Evolutionary conservation across 106 monocot species (phyloP).

Genomic region (Phalaenopsis equestris): DNA sequence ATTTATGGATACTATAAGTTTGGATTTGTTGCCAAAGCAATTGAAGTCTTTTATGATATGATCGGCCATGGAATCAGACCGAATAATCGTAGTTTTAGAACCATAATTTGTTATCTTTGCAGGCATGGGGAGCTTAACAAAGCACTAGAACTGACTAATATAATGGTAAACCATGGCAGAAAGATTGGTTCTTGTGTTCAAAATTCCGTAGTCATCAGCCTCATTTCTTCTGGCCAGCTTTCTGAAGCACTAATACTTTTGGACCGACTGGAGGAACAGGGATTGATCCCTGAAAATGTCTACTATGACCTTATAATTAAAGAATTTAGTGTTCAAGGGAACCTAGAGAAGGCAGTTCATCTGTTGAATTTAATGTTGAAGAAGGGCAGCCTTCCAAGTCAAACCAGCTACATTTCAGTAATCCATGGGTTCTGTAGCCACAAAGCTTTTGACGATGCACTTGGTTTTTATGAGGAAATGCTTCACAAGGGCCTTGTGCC

Average conservation of each 20-base stretch:
- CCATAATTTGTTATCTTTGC: slow-evolving; percentile 45
- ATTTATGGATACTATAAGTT: slow-evolving; percentile 63
- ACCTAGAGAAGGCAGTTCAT: slow-evolving; percentile 41
- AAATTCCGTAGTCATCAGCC: slow-evolving; percentile 26
- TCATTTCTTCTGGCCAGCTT: slow-evolving; percentile 33
- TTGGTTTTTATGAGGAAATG: slow-evolving; percentile 82
- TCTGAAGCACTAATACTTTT: slow-evolving; percentile 48
- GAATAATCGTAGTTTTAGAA: slow-evolving; percentile 58
- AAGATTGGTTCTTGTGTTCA: slow-evolving; percentile 45
- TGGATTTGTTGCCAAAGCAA: slow-evolving; percentile 36
- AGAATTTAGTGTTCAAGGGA: slow-evolving; percentile 41
- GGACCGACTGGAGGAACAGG: slow-evolving; percentile 22
- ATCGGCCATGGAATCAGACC: slow-evolving; percentile 42
- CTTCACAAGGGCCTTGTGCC: slow-evolving; percentile 33
- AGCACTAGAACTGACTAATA: slow-evolving; percentile 48
- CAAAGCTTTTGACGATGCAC: slow-evolving; percentile 61
- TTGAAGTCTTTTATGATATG: slow-evolving; percentile 42
- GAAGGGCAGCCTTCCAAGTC: slow-evolving; percentile 55
- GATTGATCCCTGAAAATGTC: slow-evolving; percentile 13
- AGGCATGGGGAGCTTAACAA: slow-evolving; percentile 28
- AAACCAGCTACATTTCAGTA: slow-evolving; percentile 57
- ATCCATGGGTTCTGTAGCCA: slow-evolving; percentile 31
- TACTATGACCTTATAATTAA: slow-evolving; percentile 50
- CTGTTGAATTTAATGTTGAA: slow-evolving; percentile 77
- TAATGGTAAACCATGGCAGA: slow-evolving; percentile 42